Base-by-base conservation (phyloP, 208 protist genomes). In the Trypanosoma caninum region DNA sequence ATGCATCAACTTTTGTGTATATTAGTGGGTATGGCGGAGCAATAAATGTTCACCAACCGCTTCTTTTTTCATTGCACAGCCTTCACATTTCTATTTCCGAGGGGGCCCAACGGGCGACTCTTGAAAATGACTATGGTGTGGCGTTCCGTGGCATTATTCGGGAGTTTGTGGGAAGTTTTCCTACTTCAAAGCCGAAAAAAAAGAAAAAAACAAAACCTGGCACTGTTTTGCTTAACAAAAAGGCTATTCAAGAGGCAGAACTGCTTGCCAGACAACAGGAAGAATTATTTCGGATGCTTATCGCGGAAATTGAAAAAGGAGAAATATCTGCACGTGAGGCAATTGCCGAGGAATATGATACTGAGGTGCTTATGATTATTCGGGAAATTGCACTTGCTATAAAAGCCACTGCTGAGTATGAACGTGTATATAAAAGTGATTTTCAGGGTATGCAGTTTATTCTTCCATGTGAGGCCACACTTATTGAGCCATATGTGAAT, bases 1-100 rank as follows among this genome's bases (percentile, higher is more conserved):
- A 78, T 28, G 78, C 66, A 56, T 87, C 80, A 10, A 87, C 60
- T 44, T 89, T 95, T 61, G 69, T 95, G 10, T 93, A 90, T 74
- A 68, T 95, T 46, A 89, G 79, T 59, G 89, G 85, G 14, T 95
- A 95, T 57, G 89, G 89, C 46, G 89, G 89, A 10, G 59, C 65
- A 18, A 62, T 95, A 55, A 68, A 73, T 48, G 56, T 95, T 40
- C 74, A 77, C 0, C 89, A 92, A 65, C 82, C 89, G 7, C 74
- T 72, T 8, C 31, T 91, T 20, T 69, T 90, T 23, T 67, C 69
- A 30, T 69, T 90, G 11, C 69, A 88, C 52, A 44, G 64, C 18
- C 77, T 95, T 34, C 74, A 80, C 42, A 53, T 91, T n/a, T 59
- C 34, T 23, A 67, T 93, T 11, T 65, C 78, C 58, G 89, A 95